Base-by-base conservation (phyloP, 371 early-diverging fungal species). In the Haplosporangium sp. region DNA sequence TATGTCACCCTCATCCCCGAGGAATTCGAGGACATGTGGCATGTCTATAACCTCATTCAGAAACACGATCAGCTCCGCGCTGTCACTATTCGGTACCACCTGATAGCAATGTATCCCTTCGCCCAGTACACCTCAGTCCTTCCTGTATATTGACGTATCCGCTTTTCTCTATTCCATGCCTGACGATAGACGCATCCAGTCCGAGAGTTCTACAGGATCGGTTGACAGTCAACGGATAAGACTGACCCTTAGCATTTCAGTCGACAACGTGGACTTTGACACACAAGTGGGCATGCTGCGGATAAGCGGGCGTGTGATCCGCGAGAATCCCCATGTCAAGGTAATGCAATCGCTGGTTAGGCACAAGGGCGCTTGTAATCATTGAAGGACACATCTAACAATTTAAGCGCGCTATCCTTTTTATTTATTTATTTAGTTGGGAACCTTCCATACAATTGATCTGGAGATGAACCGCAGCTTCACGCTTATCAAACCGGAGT, bases 21-120 rank as follows among this genome's bases (percentile, higher is more conserved):
- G 75, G 96, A 98, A 73, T 77, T 90, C 52, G 98, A 99, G 79
- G 99, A 98, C 83, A 95, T 99, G 95, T 99, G 99, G 98, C 96
- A 97, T 81, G 89, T 95, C 38, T 99, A 98, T 86, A 97, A 98
- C 82, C 85, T 99, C 47, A 92, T 99, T 57, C 83, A 88, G 14
- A 87, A 89, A 65, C 95, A 94, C 53, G 99, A 99, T 86, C 84
- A 86, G 70, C 86, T 99, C 56, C 87, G 90, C 72, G 95, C 95
- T 10, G 88, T 93, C 4, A 96, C 98, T 10, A 84, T 96, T 67
- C 89, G 97, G 95, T 94, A 86, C 46, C 20, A 1, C 14, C 46
- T 14, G 40, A n/a, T 29, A 2, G 29, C 29, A 29, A 29, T 29
- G 4, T 29, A 29, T 20, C 21, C 4, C 38, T 52, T 52, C 48